phyloP scores from a whole-genome alignment of 2,329 filamentous ascomycete genomes.

The Penicillium sp. region DNA sequence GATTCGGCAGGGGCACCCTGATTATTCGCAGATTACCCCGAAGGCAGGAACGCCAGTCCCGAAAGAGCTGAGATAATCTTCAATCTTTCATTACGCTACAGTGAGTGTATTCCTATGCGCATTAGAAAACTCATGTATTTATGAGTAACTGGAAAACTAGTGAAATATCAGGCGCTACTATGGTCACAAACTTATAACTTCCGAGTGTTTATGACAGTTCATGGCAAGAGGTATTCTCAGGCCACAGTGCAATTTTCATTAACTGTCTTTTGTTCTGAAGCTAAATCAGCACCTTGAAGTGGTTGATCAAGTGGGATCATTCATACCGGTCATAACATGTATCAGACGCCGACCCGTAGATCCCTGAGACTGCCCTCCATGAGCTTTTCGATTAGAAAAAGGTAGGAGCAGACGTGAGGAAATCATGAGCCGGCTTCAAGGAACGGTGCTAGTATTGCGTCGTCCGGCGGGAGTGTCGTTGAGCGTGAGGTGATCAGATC shows the following conservation, averaged over 20 bases:
- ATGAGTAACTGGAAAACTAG: no score
- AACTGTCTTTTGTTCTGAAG: constrained; percentile 22
- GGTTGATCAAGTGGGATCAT: not conserved
- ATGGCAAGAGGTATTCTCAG: not conserved
- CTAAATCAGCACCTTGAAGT: constrained; percentile 21
- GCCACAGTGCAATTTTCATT: constrained; percentile 6
- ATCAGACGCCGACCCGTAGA: constrained; percentile 34
- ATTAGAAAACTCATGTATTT: no score
- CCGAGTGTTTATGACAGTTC: not conserved
- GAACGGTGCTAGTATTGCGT: constrained; percentile 12
- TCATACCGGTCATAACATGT: constrained; percentile 32
- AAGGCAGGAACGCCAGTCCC: no score
- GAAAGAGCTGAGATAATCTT: no score
- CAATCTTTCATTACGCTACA: not conserved
- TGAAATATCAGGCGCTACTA: no score
- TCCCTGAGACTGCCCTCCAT: constrained; percentile 10
- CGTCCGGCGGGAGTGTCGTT: constrained; percentile 13
- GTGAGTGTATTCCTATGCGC: no score
- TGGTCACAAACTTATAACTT: no score
- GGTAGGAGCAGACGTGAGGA: constrained; percentile 4
- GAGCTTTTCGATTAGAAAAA: not conserved
- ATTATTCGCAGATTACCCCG: no score
- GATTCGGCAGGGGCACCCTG: no score
- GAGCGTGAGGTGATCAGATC: constrained; percentile 6
- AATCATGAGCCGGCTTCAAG: constrained; percentile 30